phyloP scores from a whole-genome alignment of 1,139 yeast genomes.

The Pichia sp. region DNA sequence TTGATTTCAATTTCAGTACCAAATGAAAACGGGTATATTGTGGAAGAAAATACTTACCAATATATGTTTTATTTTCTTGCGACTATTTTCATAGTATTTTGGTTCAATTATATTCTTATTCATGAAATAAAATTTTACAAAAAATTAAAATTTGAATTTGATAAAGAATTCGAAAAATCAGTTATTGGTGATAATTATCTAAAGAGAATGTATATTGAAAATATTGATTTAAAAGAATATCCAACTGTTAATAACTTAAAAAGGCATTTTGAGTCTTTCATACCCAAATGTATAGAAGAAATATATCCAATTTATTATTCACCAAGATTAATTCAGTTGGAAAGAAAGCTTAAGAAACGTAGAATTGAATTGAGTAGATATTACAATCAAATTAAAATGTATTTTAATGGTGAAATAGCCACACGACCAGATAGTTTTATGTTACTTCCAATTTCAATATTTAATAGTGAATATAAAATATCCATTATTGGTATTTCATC shows the following conservation, averaged over 20 bases:
- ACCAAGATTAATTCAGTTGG: conserved; percentile 31
- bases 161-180: conserved; percentile 22
- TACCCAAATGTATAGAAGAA: conserved; percentile 43
- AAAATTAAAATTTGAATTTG: conserved; percentile 37
- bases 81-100: conserved; percentile 42
- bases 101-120: conserved; percentile 48
- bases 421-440: conserved; percentile 6
- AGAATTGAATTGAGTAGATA: conserved; percentile 37
- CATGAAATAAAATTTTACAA: conserved; percentile 46
- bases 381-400: conserved; percentile 27
- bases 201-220: conserved; percentile 42
- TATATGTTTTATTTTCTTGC: conserved; percentile 51
- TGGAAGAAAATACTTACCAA: conserved; percentile 13
- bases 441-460: conserved; percentile 16
- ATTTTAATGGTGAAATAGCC: conserved; percentile 15
- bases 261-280: conserved; percentile 24
- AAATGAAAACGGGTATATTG: conserved; percentile 46
- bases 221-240: conserved; percentile 37
- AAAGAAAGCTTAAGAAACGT: conserved; percentile 32
- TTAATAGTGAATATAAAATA: conserved; percentile 17
- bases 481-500: conserved; percentile 30
- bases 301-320: conserved; percentile 49
- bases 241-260: conserved; percentile 32
- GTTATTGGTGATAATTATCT: conserved; percentile 21
- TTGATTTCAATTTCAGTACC: conserved; percentile 46